A percentile compares a stretch with the other conserved stretches of the same genome.
These are phyloP conservation scores for Fusarium sp. DNA, from an alignment of 2,329 filamentous ascomycete genomes.

Conservation along the genomic window DNA sequence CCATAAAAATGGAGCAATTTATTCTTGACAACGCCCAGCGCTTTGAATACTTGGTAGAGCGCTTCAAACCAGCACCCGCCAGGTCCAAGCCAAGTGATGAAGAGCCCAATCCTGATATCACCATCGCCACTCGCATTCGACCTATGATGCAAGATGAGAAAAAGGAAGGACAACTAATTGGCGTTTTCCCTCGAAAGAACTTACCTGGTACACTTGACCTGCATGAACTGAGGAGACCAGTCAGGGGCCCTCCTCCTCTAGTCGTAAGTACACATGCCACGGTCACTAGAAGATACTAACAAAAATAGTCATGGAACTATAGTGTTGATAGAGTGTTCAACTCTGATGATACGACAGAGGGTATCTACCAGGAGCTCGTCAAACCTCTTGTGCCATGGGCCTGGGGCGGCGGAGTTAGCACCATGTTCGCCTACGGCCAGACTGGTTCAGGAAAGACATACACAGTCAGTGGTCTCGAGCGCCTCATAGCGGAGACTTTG, in stretches of 20 bases:
- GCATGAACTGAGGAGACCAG: constrained; percentile 52
- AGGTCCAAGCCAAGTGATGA: constrained; percentile 14
- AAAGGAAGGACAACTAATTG: constrained; percentile 43
- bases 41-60: constrained; percentile 45
- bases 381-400: constrained; percentile 57
- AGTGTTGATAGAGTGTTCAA: constrained; percentile 53
- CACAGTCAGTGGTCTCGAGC: constrained; percentile 56
- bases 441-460: constrained; percentile 62
- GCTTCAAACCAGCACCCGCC: constrained; percentile 41
- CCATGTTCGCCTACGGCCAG: constrained; percentile 62
- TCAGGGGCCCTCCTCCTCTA: constrained; percentile 48
- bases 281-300: background rate
- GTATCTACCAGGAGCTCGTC: constrained; percentile 56
- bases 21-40: constrained; percentile 47
- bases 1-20: constrained; percentile 49
- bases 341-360: constrained; percentile 50
- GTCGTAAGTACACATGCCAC: constrained; percentile 35
- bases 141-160: constrained; percentile 52
- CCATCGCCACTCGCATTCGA: constrained; percentile 52
- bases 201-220: constrained; percentile 46
- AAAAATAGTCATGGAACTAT: constrained; percentile 49
- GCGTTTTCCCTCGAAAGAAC: constrained; percentile 28
- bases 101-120: constrained; percentile 44
- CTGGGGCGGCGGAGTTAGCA: constrained; percentile 59
- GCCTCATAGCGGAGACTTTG: constrained; percentile 53